phyloP scores from a whole-genome alignment of 2,329 filamentous ascomycete species.

The Ceratocystis alfenasii region DNA sequence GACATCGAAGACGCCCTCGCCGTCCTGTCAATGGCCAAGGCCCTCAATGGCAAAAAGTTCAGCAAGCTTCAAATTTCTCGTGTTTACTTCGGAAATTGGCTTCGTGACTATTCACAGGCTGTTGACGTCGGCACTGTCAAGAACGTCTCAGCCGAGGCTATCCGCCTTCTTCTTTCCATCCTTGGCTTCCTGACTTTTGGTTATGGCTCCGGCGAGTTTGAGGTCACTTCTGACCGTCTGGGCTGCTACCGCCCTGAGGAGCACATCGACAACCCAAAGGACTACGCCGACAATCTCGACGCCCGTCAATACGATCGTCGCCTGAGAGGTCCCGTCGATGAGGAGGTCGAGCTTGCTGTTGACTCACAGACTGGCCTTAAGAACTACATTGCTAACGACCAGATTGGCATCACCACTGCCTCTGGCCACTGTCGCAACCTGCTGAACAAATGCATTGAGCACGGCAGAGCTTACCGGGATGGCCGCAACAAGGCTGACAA shows the following conservation, averaged over 20 bases:
- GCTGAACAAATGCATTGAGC: conserved; percentile 61
- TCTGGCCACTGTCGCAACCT: conserved; percentile 63
- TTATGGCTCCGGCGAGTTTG: conserved; percentile 76
- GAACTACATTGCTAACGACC: conserved; percentile 87
- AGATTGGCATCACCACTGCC: conserved; percentile 66
- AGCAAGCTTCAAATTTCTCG: conserved; percentile 76
- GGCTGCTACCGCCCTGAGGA: conserved; percentile 71
- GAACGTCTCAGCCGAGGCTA: conserved; percentile 78
- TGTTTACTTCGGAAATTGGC: conserved; percentile 95
- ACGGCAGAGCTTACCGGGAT: conserved; percentile 58
- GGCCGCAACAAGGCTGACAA: conserved; percentile 56
- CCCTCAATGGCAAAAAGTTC: conserved; percentile 61
- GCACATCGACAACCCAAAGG: conserved; percentile 64
- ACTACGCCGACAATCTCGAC: conserved; percentile 83
- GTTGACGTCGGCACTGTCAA: conserved; percentile 90
- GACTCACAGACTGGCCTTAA: conserved; percentile 70
- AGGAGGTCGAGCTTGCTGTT: conserved; percentile 63
- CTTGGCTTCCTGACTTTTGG: conserved; percentile 82
- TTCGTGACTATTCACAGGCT: conserved; percentile 84
- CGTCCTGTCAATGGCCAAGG: conserved; percentile 48
- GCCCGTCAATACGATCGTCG: conserved; percentile 69
- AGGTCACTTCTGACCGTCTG: conserved; percentile 67
- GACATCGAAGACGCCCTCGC: conserved; percentile 89
- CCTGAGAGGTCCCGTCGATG: conserved; percentile 71
- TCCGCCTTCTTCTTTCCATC: conserved; percentile 77